These are phyloP conservation scores for Neurospora hispaniola DNA, from an alignment of 495 filamentous ascomycete genomes.

Conservation along the genomic window DNA sequence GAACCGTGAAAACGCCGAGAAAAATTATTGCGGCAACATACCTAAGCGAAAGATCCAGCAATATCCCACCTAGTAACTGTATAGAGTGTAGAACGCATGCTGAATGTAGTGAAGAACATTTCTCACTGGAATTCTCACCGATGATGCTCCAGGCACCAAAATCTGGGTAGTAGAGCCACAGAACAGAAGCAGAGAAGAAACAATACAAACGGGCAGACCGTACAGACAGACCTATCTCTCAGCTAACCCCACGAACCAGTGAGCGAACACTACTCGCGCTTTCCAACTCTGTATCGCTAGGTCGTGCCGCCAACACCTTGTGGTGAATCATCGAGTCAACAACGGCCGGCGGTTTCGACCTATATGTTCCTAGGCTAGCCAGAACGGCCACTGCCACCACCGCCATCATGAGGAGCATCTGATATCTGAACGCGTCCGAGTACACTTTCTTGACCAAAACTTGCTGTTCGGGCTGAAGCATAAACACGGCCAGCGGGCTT, in stretches of 20 bases:
- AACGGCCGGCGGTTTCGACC: constrained; percentile 9
- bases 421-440: constrained; percentile 10
- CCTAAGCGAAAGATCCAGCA: neutral
- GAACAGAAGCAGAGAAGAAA: neutral
- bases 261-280: constrained; percentile 13
- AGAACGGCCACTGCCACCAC: constrained; percentile 19
- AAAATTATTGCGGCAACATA: neutral
- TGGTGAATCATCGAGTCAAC: constrained; percentile 14
- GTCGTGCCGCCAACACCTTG: constrained; percentile 10
- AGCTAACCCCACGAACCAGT: constrained; percentile 2
- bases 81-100: neutral
- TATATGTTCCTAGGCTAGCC: constrained; percentile 17
- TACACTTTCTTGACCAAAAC: constrained; percentile 10
- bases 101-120: neutral
- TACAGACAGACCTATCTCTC: neutral
- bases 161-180: neutral
- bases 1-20: neutral
- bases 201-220: too few species aligned
- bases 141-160: neutral
- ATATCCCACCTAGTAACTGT: neutral
- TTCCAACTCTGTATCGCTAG: constrained; percentile 17
- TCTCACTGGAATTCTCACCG: neutral
- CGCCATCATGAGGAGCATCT: constrained; percentile 18
- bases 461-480: neutral
- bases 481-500: constrained; percentile 9